Conservation (phyloP, 23 red algal genomes). For the Gracilaria domingensis region DNA sequence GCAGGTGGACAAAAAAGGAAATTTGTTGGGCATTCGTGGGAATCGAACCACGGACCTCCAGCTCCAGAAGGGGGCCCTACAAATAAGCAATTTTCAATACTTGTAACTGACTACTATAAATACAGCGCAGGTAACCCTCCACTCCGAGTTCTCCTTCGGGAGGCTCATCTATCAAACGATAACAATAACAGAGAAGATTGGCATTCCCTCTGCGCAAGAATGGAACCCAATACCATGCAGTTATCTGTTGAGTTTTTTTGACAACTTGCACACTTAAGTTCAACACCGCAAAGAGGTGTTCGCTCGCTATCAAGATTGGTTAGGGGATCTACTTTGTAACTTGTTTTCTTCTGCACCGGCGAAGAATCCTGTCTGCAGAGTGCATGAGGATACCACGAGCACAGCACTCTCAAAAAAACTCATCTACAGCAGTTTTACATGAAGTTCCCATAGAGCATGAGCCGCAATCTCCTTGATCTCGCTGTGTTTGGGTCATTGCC, state of each 20-base stretch:
- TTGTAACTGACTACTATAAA: slow-evolving; percentile 35
- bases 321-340: too few relatives aligned
- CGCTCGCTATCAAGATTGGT: too few relatives aligned
- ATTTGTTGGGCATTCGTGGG: background rate
- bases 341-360: background rate
- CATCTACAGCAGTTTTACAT: too few relatives aligned
- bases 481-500: background rate
- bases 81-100: slow-evolving; percentile 27
- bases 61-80: background rate
- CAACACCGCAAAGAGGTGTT: too few relatives aligned
- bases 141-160: slow-evolving; percentile 51
- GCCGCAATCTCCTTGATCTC: background rate
- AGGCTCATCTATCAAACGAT: slow-evolving; percentile 83
- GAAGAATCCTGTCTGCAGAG: too few relatives aligned
- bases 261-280: too few relatives aligned
- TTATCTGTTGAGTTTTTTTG: slow-evolving; percentile 77
- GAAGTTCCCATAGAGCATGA: background rate
- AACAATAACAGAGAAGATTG: slow-evolving; percentile 89
- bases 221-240: slow-evolving; percentile 83
- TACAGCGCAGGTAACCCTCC: background rate
- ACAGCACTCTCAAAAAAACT: too few relatives aligned
- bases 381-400: too few relatives aligned
- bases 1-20: too few relatives aligned
- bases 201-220: slow-evolving; percentile 87
- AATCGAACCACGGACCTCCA: slow-evolving; percentile 12